These are phyloP conservation scores for Podaxis mareebaensis DNA, from an alignment of 768 basidiomycete genomes.

Conservation along the genomic window DNA sequence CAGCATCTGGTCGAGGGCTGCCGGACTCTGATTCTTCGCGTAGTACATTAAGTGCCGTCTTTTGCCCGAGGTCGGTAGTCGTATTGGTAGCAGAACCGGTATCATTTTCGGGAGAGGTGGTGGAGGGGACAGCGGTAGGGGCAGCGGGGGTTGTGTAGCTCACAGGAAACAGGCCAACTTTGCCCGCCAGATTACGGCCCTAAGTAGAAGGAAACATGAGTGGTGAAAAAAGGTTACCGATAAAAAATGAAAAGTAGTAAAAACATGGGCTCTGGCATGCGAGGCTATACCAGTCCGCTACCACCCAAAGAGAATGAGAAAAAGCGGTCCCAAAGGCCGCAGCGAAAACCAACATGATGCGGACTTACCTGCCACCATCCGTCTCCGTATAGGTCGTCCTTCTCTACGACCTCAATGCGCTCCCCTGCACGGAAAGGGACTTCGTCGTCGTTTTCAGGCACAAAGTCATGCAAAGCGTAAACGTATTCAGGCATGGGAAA, in stretches of 20 bases:
- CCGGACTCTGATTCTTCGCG: constrained; percentile 47
- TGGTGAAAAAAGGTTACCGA: background rate
- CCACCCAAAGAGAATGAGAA: no score
- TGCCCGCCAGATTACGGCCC: constrained; percentile 83
- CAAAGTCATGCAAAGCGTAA: constrained; percentile 85
- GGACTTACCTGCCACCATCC: constrained; percentile 84
- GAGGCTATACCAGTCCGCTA: no score
- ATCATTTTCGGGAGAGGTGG: background rate
- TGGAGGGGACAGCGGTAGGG: constrained; percentile 25
- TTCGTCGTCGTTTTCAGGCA: constrained; percentile 94
- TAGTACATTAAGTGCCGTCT: constrained; percentile 41
- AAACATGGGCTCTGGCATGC: constrained; percentile 7
- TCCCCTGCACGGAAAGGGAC: constrained; percentile 84
- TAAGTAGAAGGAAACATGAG: constrained; percentile 28
- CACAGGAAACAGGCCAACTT: constrained; percentile 88
- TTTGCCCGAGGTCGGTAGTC: background rate
- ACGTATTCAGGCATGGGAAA: constrained; percentile 77
- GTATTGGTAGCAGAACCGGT: background rate
- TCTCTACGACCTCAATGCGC: constrained; percentile 86
- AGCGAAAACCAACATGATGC: background rate
- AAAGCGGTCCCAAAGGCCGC: background rate
- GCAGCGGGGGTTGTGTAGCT: constrained; percentile 76
- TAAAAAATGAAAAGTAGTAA: background rate
- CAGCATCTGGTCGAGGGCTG: constrained; percentile 26
- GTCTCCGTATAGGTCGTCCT: constrained; percentile 89